Conservation (phyloP, 164 flowering plant genomes). For the Saururus chinensis region DNA sequence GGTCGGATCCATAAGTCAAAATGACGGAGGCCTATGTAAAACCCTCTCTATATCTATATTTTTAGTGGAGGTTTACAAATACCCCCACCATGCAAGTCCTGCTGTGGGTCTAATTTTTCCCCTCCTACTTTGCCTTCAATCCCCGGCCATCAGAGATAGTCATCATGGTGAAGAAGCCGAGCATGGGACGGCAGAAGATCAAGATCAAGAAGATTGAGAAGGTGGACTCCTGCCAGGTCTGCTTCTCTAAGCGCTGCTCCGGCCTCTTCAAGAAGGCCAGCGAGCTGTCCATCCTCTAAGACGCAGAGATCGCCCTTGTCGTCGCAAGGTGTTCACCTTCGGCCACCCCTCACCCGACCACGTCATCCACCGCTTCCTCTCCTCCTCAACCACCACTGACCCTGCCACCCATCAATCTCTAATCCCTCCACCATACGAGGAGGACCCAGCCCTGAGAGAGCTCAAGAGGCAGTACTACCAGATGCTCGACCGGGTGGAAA, state of each 20-base stretch:
- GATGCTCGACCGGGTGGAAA: slow-evolving; percentile 6
- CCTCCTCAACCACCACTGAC: not conserved
- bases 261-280: slow-evolving; percentile 12
- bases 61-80: too few relatives aligned
- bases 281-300: slow-evolving; percentile 12
- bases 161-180: not conserved
- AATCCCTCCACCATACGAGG: not conserved
- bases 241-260: slow-evolving; percentile 12
- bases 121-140: too few relatives aligned
- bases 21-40: too few relatives aligned
- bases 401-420: not conserved
- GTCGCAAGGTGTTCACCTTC: slow-evolving; percentile 11
- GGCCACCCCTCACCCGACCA: slow-evolving; percentile 7
- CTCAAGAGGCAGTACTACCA: slow-evolving; percentile 1
- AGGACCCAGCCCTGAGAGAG: not conserved
- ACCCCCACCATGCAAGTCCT: too few relatives aligned
- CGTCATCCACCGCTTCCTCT: not conserved
- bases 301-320: slow-evolving; percentile 7
- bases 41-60: too few relatives aligned
- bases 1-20: too few relatives aligned
- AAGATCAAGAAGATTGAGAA: slow-evolving; percentile 7
- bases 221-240: slow-evolving; percentile 5
- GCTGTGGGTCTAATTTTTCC: too few relatives aligned
- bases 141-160: not conserved
- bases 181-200: slow-evolving; percentile 12